These are phyloP conservation scores for Parastagonospora avenae DNA, from an alignment of 2,329 filamentous ascomycete species.

Conservation along the genomic window DNA sequence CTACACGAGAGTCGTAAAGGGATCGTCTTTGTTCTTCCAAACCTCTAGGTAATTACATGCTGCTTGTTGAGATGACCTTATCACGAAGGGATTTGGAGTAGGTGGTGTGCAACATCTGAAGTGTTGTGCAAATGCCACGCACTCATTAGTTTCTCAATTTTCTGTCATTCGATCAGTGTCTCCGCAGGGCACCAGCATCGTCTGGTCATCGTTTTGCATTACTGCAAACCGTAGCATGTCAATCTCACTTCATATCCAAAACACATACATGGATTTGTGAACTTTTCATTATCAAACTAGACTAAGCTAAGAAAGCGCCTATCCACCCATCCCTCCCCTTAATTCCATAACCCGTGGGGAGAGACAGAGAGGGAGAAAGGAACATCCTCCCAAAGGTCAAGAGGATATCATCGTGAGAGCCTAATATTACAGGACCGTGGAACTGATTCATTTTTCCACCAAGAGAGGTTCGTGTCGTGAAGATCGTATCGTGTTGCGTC, in stretches of 20 bases:
- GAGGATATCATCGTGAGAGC: slow-evolving; percentile 28
- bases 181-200: too few species aligned
- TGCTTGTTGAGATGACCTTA: too few species aligned
- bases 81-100: too few species aligned
- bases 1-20: too few species aligned
- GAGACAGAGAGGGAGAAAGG: slow-evolving; percentile 10
- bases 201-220: too few species aligned
- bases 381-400: slow-evolving; percentile 21
- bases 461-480: slow-evolving; percentile 28
- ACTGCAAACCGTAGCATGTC: too few species aligned
- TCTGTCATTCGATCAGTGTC: too few species aligned
- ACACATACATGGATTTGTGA: not conserved
- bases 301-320: slow-evolving; percentile 26
- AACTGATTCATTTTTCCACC: slow-evolving; percentile 17
- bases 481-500: slow-evolving; percentile 22
- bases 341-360: slow-evolving; percentile 11
- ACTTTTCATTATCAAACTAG: slow-evolving; percentile 24
- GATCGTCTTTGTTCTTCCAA: too few species aligned
- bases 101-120: too few species aligned
- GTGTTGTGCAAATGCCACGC: too few species aligned
- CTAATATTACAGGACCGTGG: slow-evolving; percentile 31
- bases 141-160: too few species aligned
- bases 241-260: not conserved
- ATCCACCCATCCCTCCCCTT: slow-evolving; percentile 6
- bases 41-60: too few species aligned